Base-by-base conservation (phyloP, 805 yeast genomes). In the Clavispora santaluciae region DNA sequence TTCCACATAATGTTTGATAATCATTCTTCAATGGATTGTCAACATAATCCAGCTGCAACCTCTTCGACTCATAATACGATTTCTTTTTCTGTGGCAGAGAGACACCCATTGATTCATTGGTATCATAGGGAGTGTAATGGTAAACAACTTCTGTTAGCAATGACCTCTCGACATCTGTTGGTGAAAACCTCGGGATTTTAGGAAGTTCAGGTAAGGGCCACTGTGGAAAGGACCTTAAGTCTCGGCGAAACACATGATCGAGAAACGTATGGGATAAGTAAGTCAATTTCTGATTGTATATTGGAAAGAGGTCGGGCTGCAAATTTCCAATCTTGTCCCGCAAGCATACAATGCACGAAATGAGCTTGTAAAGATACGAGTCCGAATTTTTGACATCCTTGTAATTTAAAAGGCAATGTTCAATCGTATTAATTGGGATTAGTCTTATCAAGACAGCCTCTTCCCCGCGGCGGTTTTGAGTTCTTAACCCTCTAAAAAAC, bases 151-250 rank as follows among this genome's bases (percentile, higher is more conserved):
- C 95, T 1, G 87, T 81, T 37, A 85, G 61, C 42, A 86, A 61
- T 0, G 93, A 82, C 51, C 76, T 74, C 55, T 89, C 96, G 16
- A 89, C 95, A 58, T 89, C 96, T 47, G 68, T 66, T 1, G 90
- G 73, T 3, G 75, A 74, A 53, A 78, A 88, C 30, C 70, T 68
- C 2, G 83, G 79, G 5, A 88, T 77, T 2, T 69, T 56, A 2
- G 87, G 75, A 46, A 86, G 65, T 35, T 83, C 86, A 0, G 95
- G 93, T 33, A 89, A 64, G 5, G 90, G 91, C 95, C 95, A 89
- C 6, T 50, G 43, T 3, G 72, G 70, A 35, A 55, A 62, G 10
- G 44, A 21, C 20, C 48, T 40, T 16, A 33, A 13, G 16, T 45
- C 44, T 8, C 45, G 35, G 20, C 44, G 44, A 39, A 61, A 56